Evolutionary conservation across 768 basidiomycete species (phyloP).

Genomic region (Holtermanniella nyarrowii): DNA sequence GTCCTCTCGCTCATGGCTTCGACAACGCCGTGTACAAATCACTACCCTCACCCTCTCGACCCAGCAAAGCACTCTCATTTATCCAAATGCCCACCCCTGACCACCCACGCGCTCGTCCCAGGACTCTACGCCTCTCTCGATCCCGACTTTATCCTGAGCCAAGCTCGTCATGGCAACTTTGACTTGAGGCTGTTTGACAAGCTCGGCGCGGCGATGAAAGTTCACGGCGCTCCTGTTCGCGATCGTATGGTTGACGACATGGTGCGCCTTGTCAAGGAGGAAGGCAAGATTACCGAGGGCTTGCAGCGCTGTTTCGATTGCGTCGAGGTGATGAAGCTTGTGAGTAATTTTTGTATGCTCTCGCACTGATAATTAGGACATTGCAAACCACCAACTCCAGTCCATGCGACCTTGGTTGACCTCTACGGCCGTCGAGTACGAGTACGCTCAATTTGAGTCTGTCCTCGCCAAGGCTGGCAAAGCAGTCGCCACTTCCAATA

Average conservation of each 20-base stretch:
- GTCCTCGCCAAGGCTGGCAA: constrained; percentile 26
- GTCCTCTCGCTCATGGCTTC: constrained; percentile 77
- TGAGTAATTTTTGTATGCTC: constrained; percentile 43
- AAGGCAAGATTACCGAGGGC: constrained; percentile 59
- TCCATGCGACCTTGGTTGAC: constrained; percentile 83
- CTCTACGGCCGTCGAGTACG: constrained; percentile 66
- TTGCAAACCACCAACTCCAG: constrained; percentile 90
- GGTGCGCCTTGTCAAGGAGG: constrained; percentile 56
- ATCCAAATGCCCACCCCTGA: constrained; percentile 51
- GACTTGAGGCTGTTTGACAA: constrained; percentile 69
- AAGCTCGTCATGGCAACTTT: constrained; percentile 64
- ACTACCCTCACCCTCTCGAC: constrained; percentile 27
- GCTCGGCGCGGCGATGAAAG: constrained; percentile 71
- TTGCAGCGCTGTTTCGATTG: constrained; percentile 78
- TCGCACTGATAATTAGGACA: constrained; percentile 53
- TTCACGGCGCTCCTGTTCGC: constrained; percentile 87
- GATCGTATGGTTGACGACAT: constrained; percentile 74
- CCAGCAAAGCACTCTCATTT: constrained; percentile 25
- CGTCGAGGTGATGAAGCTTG: constrained; percentile 89
- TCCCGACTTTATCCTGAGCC: constrained; percentile 68
- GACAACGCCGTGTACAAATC: constrained; percentile 41
- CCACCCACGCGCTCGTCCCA: constrained; percentile 52
- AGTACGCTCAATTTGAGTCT: constrained; percentile 64
- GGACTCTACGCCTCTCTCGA: constrained; percentile 70
- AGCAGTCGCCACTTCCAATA: constrained; percentile 36